Evolutionary conservation across 139 green algal genomes (phyloP), one percentile per base, ranked within the genome.

Genomic region (Micromonas commoda): DNA sequence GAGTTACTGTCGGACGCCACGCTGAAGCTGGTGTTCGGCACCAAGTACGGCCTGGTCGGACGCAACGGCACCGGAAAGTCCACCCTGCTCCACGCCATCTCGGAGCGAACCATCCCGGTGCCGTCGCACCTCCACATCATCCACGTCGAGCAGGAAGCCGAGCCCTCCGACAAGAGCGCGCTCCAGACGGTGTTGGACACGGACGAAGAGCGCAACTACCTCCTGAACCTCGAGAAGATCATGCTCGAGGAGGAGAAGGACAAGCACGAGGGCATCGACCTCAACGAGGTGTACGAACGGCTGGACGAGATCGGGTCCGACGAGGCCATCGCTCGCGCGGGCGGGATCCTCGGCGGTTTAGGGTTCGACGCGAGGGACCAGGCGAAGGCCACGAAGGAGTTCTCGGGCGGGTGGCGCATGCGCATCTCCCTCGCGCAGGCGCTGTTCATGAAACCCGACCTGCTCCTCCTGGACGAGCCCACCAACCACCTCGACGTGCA

Each of bases 401-500:
- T 78, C 33, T 83, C 72, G 5, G 85, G 85, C 24, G 85, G 85
- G 3, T 89, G 85, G 85, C 61, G 85, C 31, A 89, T 89, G 85
- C 81, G 85, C 9, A 81, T 89, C 37, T 73, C 85, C 13, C 73
- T 89, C 29, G 85, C 85, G 32, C 64, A 73, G 26, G 85, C 85
- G 29, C 77, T 89, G 54, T 89, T 89, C 77, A 81, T 89, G 51
- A 54, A 85, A 35, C 85, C 85, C 24, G 81, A 88, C 54, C 67
- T 89, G 68, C 81, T 89, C 38, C 73, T 89, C 21, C 81, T 89
- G 52, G 85, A 89, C 67, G 85, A 89, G 75, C 85, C 85, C 64
- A 89, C 85, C 23, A 89, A 89, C 57, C 85, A 89, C 76, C 29
- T 89, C 38, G 85, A 89, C 75, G 64, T 89, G 67, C 78, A 86